Percentiles rank a stretch among this genome's conserved stretches.
These are phyloP conservation scores for Trichoderma harzianum DNA, from an alignment of 2,329 filamentous ascomycete species.

Conservation along the genomic window DNA sequence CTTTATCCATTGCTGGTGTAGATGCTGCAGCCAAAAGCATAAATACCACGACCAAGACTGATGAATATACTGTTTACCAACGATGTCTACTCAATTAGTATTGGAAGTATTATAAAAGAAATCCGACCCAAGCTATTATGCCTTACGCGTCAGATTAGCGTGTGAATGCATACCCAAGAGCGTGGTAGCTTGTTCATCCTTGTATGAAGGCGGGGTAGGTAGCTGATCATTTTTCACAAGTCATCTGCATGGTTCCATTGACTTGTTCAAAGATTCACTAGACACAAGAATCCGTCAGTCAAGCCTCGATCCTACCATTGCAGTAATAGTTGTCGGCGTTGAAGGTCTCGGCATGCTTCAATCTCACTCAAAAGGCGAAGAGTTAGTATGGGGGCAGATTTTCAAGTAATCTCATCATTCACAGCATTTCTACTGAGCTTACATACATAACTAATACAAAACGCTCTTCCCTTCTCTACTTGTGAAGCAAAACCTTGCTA, in stretches of 20 bases:
- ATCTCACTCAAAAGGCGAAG: not conserved
- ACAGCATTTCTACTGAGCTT: not conserved
- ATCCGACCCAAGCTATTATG: not conserved
- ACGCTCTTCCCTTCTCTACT: not conserved
- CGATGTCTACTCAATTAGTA: not conserved
- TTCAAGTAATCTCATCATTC: not conserved
- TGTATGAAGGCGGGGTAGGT: not conserved
- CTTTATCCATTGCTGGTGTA: not conserved
- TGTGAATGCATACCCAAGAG: not conserved
- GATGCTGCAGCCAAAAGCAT: not conserved
- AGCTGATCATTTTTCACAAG: not conserved
- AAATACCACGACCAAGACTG: not conserved
- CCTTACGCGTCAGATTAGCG: not conserved
- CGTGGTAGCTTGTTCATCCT: not conserved
- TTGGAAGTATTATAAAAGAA: too few species aligned
- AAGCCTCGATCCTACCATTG: too few species aligned
- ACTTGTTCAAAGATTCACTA: not conserved
- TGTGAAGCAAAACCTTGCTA: conserved; percentile 11
- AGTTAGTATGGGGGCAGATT: not conserved
- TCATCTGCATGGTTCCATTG: not conserved
- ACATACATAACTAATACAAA: not conserved
- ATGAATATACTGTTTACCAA: not conserved
- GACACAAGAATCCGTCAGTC: too few species aligned
- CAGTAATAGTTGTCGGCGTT: not conserved
- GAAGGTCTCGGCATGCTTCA: not conserved